These are phyloP conservation scores for Neocucurbitaria cava DNA, from an alignment of 2,329 filamentous ascomycete genomes.

Conservation along the genomic window DNA sequence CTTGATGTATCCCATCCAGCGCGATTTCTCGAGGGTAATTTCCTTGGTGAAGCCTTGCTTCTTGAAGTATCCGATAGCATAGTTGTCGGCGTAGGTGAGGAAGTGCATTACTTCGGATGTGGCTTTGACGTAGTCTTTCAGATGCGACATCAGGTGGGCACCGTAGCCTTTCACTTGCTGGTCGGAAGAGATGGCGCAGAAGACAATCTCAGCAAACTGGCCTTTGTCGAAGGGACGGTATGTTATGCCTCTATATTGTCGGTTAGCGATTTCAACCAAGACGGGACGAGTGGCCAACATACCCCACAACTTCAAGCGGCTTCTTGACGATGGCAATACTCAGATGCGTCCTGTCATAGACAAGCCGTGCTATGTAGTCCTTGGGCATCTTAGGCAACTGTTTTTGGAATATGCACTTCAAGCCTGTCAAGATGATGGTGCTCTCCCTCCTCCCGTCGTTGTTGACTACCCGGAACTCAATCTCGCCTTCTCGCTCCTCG, in stretches of 20 bases:
- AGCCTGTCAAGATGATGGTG: conserved; percentile 89
- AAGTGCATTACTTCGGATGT: conserved; percentile 98
- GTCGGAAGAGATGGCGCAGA: conserved; percentile 95
- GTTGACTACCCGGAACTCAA: conserved; percentile 97
- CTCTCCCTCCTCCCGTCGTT: conserved; percentile 90
- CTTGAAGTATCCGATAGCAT: conserved; percentile 98
- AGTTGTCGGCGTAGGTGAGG: conserved; percentile 97
- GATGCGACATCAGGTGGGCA: conserved; percentile 95
- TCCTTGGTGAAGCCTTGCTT: conserved; percentile 99
- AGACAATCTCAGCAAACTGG: conserved; percentile 96
- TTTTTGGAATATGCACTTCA: conserved; percentile 98
- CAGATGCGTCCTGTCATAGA: conserved; percentile 95
- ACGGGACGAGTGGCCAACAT: conserved; percentile 28
- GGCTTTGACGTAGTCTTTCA: conserved; percentile 98
- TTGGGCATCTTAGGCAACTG: conserved; percentile 99
- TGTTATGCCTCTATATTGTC: conserved; percentile 77
- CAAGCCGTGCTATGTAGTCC: conserved; percentile 95
- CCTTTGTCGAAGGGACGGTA: conserved; percentile 93
- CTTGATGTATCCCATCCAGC: conserved; percentile 99
- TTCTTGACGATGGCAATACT: conserved; percentile 98
- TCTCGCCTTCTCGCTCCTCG: conserved; percentile 92
- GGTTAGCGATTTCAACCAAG: not conserved
- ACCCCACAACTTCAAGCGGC: conserved; percentile 86
- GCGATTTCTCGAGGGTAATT: conserved; percentile 85
- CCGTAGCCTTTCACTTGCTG: conserved; percentile 99